These are phyloP conservation scores for Aechmea fasciata DNA, from an alignment of 176 grass and related monocot genomes.

Conservation along the genomic window DNA sequence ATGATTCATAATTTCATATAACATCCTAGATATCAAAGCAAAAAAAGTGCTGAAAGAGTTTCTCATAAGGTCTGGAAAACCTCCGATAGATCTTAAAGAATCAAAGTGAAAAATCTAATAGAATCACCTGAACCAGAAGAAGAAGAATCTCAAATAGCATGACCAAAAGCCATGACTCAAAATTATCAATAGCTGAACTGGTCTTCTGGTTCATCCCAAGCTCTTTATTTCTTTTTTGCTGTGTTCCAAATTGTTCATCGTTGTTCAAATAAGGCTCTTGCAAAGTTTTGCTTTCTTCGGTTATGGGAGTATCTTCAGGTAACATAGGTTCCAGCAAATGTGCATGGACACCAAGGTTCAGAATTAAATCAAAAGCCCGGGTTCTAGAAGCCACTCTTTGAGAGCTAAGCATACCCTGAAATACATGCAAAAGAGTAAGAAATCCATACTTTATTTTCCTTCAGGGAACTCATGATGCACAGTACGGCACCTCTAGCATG, in stretches of 20 bases:
- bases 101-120: slow-evolving; percentile 2
- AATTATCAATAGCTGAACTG: slow-evolving; percentile 68
- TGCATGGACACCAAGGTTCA: slow-evolving; percentile 91
- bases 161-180: slow-evolving; percentile 90
- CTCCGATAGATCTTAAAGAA: not conserved
- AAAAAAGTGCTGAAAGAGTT: not conserved
- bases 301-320: slow-evolving; percentile 50
- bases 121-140: slow-evolving; percentile 82
- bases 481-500: slow-evolving; percentile 76
- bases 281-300: slow-evolving; percentile 46
- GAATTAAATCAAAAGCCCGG: slow-evolving; percentile 88
- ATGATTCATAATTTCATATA: no score
- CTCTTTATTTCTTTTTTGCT: slow-evolving; percentile 32
- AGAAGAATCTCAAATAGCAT: slow-evolving; percentile 90
- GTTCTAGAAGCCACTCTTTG: slow-evolving; percentile 63
- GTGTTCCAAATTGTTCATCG: slow-evolving; percentile 42
- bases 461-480: slow-evolving; percentile 2
- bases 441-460: not conserved
- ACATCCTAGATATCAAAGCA: no score
- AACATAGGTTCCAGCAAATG: slow-evolving; percentile 91
- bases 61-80: not conserved
- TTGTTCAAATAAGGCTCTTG: slow-evolving; percentile 52
- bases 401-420: slow-evolving; percentile 89
- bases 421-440: slow-evolving; percentile 24
- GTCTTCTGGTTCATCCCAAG: slow-evolving; percentile 34